phyloP scores from a whole-genome alignment of 495 filamentous ascomycete genomes.

The Rhizodiscina lignyota region DNA sequence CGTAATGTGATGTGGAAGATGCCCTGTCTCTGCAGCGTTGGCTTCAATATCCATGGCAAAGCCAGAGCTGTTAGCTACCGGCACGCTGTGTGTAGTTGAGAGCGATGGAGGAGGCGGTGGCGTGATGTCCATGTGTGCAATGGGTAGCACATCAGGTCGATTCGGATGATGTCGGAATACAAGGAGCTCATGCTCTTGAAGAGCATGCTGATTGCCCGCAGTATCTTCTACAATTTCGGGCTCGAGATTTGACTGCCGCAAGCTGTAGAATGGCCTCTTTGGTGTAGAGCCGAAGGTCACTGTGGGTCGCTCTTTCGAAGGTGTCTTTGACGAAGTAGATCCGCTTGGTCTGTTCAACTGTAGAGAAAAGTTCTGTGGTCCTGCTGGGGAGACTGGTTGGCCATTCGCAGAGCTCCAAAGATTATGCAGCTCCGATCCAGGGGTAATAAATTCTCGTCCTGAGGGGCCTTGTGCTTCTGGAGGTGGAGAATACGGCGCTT shows the following conservation, averaged over 20 bases:
- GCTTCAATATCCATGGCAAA: background rate
- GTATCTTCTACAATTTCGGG: conserved; percentile 2
- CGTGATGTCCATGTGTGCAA: conserved; percentile 13
- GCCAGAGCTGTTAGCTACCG: background rate
- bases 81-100: background rate
- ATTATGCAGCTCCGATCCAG: conserved; percentile 26
- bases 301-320: conserved; percentile 3
- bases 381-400: conserved; percentile 23
- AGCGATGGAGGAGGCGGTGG: conserved; percentile 10
- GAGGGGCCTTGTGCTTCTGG: conserved; percentile 10
- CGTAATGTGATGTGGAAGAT: conserved; percentile 35
- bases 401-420: conserved; percentile 42
- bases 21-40: conserved; percentile 12
- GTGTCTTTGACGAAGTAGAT: background rate
- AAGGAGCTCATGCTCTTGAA: conserved; percentile 12
- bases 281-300: conserved; percentile 14
- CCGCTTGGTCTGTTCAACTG: conserved; percentile 19
- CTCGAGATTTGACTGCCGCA: conserved; percentile 10
- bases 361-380: conserved; percentile 25
- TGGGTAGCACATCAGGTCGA: conserved; percentile 11
- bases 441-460: conserved; percentile 14
- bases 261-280: conserved; percentile 16
- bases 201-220: background rate
- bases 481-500: conserved; percentile 34
- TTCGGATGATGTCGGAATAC: conserved; percentile 17